Base-by-base conservation (phyloP, 2,329 filamentous ascomycete genomes). In the Scedosporium apiospermum region DNA sequence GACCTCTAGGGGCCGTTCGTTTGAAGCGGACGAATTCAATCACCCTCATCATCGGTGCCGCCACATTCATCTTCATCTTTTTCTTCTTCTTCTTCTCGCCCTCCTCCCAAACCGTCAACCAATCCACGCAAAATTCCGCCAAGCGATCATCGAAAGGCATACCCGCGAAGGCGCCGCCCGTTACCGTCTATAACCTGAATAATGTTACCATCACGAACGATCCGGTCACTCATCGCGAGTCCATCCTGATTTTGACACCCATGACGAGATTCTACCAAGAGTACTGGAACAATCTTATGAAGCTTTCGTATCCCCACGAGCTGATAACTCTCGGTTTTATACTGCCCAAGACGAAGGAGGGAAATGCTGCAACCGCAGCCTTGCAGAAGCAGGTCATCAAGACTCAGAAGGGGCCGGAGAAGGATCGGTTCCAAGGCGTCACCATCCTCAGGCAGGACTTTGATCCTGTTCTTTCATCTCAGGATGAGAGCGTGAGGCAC, bases 321-420 rank as follows among this genome's bases (percentile, higher is more conserved):
- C 85, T 98, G 66, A 96, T 99, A 71, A 96, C 91, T 0, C 81
- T 99, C 30, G 95, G 91, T 46, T 99, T 98, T 78, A 98, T 99
- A 71, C 87, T 96, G 30, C 95, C 95, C 61, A 96, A 96, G 78
- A 96, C 88, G 58, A 89, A 89, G 71, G 93, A 97, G 68, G 95
- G 95, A 64, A 96, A 98, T 74, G 81, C 87, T 30, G 95, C 95
- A 2, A 95, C 92, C 16, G 78, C 86, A 6, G 87, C 89, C 46
- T 79, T 99, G 62, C 93, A 99, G 76, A 87, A 88, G 63, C 88
- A 91, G 67, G 90, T 99, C 67, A 81, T 88, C 61, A 89, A 89
- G 74, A 96, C 91, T 0, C 95, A 99, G 73, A 88, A 88, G 64
- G 91, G 92, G 0, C 83, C 88, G 0, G 87, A 91, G 68, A 88